Conservation (phyloP, 805 yeast species). For the Candida ortonii region DNA sequence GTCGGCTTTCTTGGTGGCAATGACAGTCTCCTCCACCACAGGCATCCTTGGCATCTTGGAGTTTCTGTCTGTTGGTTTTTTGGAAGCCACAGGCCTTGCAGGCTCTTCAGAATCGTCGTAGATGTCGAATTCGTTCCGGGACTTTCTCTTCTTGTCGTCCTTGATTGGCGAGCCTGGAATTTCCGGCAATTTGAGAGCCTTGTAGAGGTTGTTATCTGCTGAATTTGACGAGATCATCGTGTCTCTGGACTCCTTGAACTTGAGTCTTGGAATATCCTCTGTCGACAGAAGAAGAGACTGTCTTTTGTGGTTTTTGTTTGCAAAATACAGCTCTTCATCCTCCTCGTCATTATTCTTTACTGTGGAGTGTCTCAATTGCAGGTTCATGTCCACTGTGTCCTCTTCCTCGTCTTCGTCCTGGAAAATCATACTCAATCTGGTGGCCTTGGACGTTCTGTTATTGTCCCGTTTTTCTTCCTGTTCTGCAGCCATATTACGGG, state of each 20-base stretch:
- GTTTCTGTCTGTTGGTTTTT: no score
- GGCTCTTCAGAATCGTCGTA: slow-evolving; percentile 23
- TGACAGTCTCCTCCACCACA: no score
- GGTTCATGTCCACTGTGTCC: slow-evolving; percentile 26
- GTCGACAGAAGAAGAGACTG: slow-evolving; percentile 27
- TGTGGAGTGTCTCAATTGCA: slow-evolving; percentile 7
- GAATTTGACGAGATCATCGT: slow-evolving; percentile 41
- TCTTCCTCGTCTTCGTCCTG: slow-evolving; percentile 24
- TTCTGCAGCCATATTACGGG: slow-evolving; percentile 38
- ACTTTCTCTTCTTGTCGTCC: slow-evolving; percentile 23
- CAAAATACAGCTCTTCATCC: slow-evolving; percentile 31
- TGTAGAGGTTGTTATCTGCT: slow-evolving; percentile 40
- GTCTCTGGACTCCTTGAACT: slow-evolving; percentile 34
- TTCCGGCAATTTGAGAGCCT: slow-evolving; percentile 48
- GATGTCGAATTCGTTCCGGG: slow-evolving; percentile 24
- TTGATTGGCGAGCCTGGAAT: slow-evolving; percentile 39
- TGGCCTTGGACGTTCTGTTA: slow-evolving; percentile 20
- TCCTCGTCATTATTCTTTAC: slow-evolving; percentile 6
- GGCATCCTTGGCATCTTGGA: no score
- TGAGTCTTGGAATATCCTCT: slow-evolving; percentile 21
- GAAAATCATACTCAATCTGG: slow-evolving; percentile 30
- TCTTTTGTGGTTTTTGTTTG: slow-evolving; percentile 34
- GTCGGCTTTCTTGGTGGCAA: slow-evolving; percentile 13
- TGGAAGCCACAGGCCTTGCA: background rate
- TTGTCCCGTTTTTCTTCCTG: slow-evolving; percentile 9